Evolutionary conservation across 345 rosid genomes (phyloP).

Genomic region (Cochlearia excelsa): DNA sequence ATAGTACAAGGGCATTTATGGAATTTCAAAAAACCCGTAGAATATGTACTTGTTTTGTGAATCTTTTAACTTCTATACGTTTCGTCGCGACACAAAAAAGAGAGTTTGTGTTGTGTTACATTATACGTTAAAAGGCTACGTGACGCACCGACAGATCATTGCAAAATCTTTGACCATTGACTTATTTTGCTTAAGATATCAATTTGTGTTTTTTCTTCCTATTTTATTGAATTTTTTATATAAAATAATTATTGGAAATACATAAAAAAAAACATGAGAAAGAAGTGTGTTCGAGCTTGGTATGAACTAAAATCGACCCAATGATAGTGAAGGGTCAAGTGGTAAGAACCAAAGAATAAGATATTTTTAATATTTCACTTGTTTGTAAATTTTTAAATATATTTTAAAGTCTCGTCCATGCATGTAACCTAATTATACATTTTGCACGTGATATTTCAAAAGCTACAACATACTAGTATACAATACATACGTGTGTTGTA

Average conservation of each 20-base stretch:
- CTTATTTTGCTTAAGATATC: slow-evolving; percentile 24
- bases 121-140: slow-evolving; percentile 28
- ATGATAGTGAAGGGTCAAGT: slow-evolving; percentile 19
- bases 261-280: too few species aligned
- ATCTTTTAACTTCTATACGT: not conserved
- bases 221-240: too few species aligned
- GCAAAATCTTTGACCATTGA: slow-evolving; percentile 74
- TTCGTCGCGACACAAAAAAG: slow-evolving; percentile 19
- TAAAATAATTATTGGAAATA: too few species aligned
- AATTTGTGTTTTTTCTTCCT: not conserved
- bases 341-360: slow-evolving; percentile 20
- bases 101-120: slow-evolving; percentile 17
- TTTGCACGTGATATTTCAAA: slow-evolving; percentile 31
- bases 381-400: slow-evolving; percentile 4
- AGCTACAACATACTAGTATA: not conserved
- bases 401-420: slow-evolving; percentile 1
- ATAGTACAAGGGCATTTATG: slow-evolving; percentile 6
- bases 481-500: slow-evolving; percentile 14
- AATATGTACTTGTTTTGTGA: too few species aligned
- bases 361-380: not conserved
- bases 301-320: not conserved
- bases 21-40: slow-evolving; percentile 1
- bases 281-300: too few species aligned
- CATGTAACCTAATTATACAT: slow-evolving; percentile 33
- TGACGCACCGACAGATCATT: slow-evolving; percentile 56